These are phyloP conservation scores for Leucosporidium yakuticum DNA, from an alignment of 768 basidiomycete species.

Conservation along the genomic window DNA sequence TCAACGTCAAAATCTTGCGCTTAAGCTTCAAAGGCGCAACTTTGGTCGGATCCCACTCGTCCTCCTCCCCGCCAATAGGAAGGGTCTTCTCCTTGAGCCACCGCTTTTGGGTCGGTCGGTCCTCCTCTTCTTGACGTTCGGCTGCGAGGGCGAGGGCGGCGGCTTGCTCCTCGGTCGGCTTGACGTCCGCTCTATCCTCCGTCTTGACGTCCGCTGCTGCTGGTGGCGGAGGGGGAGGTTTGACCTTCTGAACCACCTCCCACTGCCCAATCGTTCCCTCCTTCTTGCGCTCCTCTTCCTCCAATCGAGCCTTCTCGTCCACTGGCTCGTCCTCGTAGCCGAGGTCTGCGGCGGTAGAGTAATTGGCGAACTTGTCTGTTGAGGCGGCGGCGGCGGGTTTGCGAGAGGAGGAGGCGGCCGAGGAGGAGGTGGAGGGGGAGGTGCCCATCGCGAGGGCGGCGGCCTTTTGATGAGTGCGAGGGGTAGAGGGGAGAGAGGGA, in stretches of 20 bases:
- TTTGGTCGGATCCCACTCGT: conserved; percentile 14
- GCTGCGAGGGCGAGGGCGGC: not conserved
- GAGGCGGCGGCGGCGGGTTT: conserved; percentile 20
- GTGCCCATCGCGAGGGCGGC: conserved; percentile 60
- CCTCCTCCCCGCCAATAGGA: conserved; percentile 9
- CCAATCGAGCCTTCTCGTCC: conserved; percentile 53
- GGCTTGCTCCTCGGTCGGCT: not conserved
- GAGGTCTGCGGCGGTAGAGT: conserved; percentile 77
- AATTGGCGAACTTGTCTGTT: conserved; percentile 58
- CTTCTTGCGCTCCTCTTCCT: conserved; percentile 47
- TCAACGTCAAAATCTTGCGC: conserved; percentile 26
- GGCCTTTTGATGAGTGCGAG: conserved; percentile 49
- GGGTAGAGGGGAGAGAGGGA: not conserved
- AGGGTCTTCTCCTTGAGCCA: conserved; percentile 15
- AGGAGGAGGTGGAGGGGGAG: conserved; percentile 44
- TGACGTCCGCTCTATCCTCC: not conserved
- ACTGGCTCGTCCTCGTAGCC: conserved; percentile 74
- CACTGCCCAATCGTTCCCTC: conserved; percentile 31
- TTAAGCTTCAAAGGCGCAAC: conserved; percentile 28
- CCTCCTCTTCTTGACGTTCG: not conserved
- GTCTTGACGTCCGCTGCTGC: conserved; percentile 2
- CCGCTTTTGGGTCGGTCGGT: not conserved
- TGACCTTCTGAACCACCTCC: conserved; percentile 18
- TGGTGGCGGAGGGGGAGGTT: not conserved
- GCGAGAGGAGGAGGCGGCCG: conserved; percentile 43